These are phyloP conservation scores for Solanum clarkiae DNA, from an alignment of 257 asterid genomes.

Conservation along the genomic window DNA sequence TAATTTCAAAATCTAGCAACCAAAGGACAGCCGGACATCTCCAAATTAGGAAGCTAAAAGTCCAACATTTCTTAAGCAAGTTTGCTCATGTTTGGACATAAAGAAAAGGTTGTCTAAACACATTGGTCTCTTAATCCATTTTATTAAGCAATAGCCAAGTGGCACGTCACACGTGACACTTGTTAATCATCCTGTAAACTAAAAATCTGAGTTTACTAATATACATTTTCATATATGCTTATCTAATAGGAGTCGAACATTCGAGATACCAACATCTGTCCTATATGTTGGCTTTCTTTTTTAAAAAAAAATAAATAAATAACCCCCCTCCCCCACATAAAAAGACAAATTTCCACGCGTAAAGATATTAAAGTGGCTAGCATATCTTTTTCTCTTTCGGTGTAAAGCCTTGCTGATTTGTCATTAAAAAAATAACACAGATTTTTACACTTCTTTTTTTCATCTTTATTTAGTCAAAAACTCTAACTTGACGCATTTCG, in stretches of 20 bases:
- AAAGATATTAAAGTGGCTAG: constrained; percentile 1
- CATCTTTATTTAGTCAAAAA: neutral
- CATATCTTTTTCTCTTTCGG: constrained; percentile 28
- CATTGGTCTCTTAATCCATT: neutral
- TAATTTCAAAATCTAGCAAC: neutral
- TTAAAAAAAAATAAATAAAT: too few species aligned
- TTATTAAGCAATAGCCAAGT: constrained; percentile 5
- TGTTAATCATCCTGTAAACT: constrained; percentile 4
- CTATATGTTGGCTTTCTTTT: neutral
- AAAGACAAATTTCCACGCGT: neutral
- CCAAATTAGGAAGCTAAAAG: neutral
- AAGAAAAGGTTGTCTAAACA: neutral
- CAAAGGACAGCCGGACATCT: neutral
- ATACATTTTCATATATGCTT: neutral
- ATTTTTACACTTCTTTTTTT: neutral
- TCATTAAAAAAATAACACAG: constrained; percentile 5
- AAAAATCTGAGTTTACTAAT: neutral
- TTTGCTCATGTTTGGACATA: neutral
- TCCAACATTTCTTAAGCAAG: neutral
- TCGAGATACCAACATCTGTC: neutral
- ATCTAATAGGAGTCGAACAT: neutral
- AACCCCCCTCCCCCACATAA: too few species aligned
- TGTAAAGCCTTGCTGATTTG: constrained; percentile 15
- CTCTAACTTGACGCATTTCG: neutral
- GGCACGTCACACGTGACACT: neutral